Conservation (phyloP, 169 alveolate genomes). For the Plasmodium berghei region DNA sequence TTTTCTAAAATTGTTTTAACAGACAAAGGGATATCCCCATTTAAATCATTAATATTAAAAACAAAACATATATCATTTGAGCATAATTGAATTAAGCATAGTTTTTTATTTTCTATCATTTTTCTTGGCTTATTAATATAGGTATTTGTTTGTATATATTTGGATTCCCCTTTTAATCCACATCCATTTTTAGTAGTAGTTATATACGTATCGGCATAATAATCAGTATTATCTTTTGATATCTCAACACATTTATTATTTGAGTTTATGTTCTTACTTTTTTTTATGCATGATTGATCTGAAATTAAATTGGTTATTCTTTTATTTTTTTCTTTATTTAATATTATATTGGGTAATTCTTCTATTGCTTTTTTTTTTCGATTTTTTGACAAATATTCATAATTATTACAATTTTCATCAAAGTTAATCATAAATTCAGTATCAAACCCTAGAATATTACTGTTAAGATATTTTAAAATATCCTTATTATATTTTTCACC, state of each 20-base stretch:
- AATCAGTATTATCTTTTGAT: not conserved
- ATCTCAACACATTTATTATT: not conserved
- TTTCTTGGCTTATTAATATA: not conserved
- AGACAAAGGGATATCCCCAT: constrained; percentile 33
- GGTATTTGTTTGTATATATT: too few species aligned
- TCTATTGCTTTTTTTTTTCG: not conserved
- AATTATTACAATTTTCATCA: constrained; percentile 9
- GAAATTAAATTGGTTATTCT: not conserved
- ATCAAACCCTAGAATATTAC: constrained; percentile 48
- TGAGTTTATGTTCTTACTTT: not conserved
- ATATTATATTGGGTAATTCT: not conserved
- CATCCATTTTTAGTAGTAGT: not conserved
- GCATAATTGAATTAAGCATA: constrained; percentile 56
- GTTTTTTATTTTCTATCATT: constrained; percentile 12
- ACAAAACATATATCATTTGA: constrained; percentile 47
- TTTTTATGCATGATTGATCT: not conserved
- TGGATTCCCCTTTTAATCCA: not conserved
- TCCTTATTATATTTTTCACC: constrained; percentile 34
- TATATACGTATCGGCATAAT: not conserved
- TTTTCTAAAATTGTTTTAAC: constrained; percentile 52
- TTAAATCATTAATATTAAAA: constrained; percentile 41
- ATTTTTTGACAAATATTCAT: not conserved
- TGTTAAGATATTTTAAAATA: constrained; percentile 26
- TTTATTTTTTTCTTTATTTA: not conserved
- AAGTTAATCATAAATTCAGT: constrained; percentile 30